A percentile compares a stretch with the other conserved stretches of the same genome.
Evolutionary conservation across 2,329 filamentous ascomycete species (phyloP).

Genomic region (Epichloe festucae): DNA sequence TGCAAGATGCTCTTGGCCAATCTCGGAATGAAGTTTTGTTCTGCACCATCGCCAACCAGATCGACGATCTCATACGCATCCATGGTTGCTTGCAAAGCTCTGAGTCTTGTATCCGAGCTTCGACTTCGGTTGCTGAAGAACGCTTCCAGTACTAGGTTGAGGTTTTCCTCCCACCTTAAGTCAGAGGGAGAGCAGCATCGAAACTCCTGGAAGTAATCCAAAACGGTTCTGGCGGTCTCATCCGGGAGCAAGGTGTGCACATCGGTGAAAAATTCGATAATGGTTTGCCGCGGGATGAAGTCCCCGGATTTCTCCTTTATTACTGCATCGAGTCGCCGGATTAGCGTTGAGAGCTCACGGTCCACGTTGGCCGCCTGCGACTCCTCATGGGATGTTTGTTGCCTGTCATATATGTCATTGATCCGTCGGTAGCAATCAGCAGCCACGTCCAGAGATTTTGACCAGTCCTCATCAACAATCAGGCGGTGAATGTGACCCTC

Average conservation of each 20-base stretch:
- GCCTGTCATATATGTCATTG: conserved; percentile 13
- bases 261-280: conserved; percentile 53
- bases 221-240: conserved; percentile 47
- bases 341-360: conserved; percentile 31
- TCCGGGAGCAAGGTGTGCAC: conserved; percentile 52
- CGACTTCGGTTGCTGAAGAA: conserved; percentile 51
- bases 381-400: conserved; percentile 14
- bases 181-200: conserved; percentile 62
- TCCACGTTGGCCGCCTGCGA: conserved; percentile 25
- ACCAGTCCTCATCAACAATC: conserved; percentile 54
- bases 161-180: conserved; percentile 51
- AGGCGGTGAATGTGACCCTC: conserved; percentile 40
- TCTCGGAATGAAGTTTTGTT: conserved; percentile 41
- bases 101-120: conserved; percentile 47
- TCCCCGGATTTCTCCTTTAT: conserved; percentile 31
- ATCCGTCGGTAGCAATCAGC: conserved; percentile 35
- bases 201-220: conserved; percentile 56
- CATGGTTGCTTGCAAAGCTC: conserved; percentile 47
- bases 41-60: conserved; percentile 44
- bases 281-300: conserved; percentile 50
- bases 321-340: conserved; percentile 36
- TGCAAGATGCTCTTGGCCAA: conserved; percentile 50
- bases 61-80: conserved; percentile 47
- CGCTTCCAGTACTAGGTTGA: conserved; percentile 44
- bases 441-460: conserved; percentile 45